These are phyloP conservation scores for Didymella exigua DNA, from an alignment of 2,329 filamentous ascomycete genomes.

Conservation along the genomic window DNA sequence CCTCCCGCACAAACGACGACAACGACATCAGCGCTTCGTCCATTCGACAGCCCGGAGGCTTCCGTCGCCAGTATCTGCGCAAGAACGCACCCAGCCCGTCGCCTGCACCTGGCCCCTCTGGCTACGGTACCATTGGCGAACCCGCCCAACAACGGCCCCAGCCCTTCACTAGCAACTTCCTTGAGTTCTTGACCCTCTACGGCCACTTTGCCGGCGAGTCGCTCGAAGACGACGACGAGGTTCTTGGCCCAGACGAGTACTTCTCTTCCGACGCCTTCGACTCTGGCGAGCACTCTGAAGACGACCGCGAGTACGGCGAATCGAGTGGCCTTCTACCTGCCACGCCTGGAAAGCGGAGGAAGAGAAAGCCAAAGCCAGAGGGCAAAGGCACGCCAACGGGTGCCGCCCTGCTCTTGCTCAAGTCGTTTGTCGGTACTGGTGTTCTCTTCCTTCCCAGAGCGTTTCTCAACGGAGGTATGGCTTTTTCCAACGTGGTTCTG, in stretches of 20 bases:
- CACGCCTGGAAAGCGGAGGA: slow-evolving; percentile 68
- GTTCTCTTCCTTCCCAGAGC: slow-evolving; percentile 92
- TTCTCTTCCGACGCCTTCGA: slow-evolving; percentile 80
- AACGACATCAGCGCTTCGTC: slow-evolving; percentile 83
- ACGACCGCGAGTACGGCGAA: slow-evolving; percentile 79
- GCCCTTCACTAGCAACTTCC: slow-evolving; percentile 82
- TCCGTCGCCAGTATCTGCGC: slow-evolving; percentile 86
- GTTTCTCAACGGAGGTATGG: slow-evolving; percentile 95
- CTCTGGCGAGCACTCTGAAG: slow-evolving; percentile 57
- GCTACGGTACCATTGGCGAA: slow-evolving; percentile 44
- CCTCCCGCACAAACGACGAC: slow-evolving; percentile 75
- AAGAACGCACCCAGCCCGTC: slow-evolving; percentile 72
- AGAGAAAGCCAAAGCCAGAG: slow-evolving; percentile 77
- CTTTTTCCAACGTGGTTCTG: slow-evolving; percentile 93
- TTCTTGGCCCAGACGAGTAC: slow-evolving; percentile 84
- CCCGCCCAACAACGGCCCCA: slow-evolving; percentile 31
- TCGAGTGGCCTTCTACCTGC: slow-evolving; percentile 73
- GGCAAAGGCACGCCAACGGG: slow-evolving; percentile 80
- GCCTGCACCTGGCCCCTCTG: slow-evolving; percentile 52
- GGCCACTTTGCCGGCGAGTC: slow-evolving; percentile 98
- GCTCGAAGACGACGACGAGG: slow-evolving; percentile 94
- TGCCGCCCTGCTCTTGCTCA: slow-evolving; percentile 84
- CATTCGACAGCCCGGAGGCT: slow-evolving; percentile 93
- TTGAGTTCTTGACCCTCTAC: slow-evolving; percentile 94
- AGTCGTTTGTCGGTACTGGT: slow-evolving; percentile 97